Percentiles rank a stretch among this genome's conserved stretches.
Conservation (phyloP, 2,329 filamentous ascomycete genomes). For the Berkeleyomyces rouxiae region DNA sequence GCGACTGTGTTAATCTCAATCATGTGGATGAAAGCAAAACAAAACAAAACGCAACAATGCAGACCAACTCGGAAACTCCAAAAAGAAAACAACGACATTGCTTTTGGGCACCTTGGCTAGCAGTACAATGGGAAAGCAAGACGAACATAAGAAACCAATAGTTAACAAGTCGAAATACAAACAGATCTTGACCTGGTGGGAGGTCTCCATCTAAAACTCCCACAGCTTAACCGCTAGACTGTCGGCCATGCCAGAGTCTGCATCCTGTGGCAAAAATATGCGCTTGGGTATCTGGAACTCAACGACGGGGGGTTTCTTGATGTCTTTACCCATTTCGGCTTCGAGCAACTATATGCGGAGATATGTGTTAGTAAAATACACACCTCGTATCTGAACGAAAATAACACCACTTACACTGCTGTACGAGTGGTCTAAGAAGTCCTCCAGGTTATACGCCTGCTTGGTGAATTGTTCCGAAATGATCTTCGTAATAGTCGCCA, state of each 20-base stretch:
- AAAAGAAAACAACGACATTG: not conserved
- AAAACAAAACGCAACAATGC: not conserved
- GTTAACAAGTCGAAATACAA: not conserved
- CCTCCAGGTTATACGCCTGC: slow-evolving; percentile 83
- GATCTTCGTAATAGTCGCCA: slow-evolving; percentile 84
- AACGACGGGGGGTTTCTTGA: slow-evolving; percentile 75
- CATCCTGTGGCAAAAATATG: slow-evolving; percentile 46
- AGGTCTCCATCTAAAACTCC: slow-evolving; percentile 29
- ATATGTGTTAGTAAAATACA: not conserved
- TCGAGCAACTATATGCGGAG: slow-evolving; percentile 52
- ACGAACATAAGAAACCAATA: not conserved
- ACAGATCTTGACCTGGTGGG: not conserved
- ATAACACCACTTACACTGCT: slow-evolving; percentile 41
- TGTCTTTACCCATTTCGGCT: slow-evolving; percentile 63
- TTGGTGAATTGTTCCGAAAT: slow-evolving; percentile 96
- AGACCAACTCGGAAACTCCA: not conserved
- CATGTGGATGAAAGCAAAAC: not conserved
- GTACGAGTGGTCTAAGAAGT: slow-evolving; percentile 93
- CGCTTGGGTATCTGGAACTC: slow-evolving; percentile 89
- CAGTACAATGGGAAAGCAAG: not conserved
- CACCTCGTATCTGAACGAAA: not conserved
- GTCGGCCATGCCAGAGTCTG: slow-evolving; percentile 31
- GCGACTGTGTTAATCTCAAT: not conserved
- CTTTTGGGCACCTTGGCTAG: not conserved
- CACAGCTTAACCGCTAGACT: slow-evolving; percentile 43